phyloP scores from a whole-genome alignment of 805 yeast genomes.

The Sungouiella blattae region DNA sequence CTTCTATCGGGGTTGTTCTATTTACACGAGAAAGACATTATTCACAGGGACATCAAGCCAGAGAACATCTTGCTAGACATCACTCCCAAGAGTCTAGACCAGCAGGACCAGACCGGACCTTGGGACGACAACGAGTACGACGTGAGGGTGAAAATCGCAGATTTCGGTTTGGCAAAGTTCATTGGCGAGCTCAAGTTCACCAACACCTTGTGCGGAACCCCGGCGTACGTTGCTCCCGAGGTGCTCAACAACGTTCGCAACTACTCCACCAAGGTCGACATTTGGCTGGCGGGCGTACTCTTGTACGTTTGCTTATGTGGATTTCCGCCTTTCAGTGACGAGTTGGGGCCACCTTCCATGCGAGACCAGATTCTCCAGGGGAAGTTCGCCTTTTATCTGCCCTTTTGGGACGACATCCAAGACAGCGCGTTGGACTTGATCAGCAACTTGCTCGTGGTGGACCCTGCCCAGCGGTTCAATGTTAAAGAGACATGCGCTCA shows the following conservation, averaged over 20 bases:
- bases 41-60: slow-evolving; percentile 45
- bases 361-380: slow-evolving; percentile 68
- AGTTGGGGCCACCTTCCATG: slow-evolving; percentile 75
- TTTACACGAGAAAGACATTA: slow-evolving; percentile 38
- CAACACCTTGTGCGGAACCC: slow-evolving; percentile 80
- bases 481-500: slow-evolving; percentile 39
- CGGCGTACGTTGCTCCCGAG: slow-evolving; percentile 86
- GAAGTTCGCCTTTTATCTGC: slow-evolving; percentile 69
- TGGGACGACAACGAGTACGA: slow-evolving; percentile 61
- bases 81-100: slow-evolving; percentile 30
- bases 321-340: slow-evolving; percentile 83
- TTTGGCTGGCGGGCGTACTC: slow-evolving; percentile 82
- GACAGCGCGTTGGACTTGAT: slow-evolving; percentile 67
- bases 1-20: slow-evolving; percentile 37
- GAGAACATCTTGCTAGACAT: slow-evolving; percentile 49
- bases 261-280: slow-evolving; percentile 69
- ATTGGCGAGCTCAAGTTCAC: slow-evolving; percentile 73
- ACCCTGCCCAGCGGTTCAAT: slow-evolving; percentile 43
- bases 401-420: slow-evolving; percentile 71
- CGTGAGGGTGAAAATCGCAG: slow-evolving; percentile 72
- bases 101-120: slow-evolving; percentile 43
- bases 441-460: slow-evolving; percentile 54
- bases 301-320: slow-evolving; percentile 79
- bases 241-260: slow-evolving; percentile 53
- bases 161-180: slow-evolving; percentile 70